Percentiles rank a stretch among this genome's conserved stretches.
Evolutionary conservation across 805 yeast species (phyloP).

Genomic region (Candida suzukii): DNA sequence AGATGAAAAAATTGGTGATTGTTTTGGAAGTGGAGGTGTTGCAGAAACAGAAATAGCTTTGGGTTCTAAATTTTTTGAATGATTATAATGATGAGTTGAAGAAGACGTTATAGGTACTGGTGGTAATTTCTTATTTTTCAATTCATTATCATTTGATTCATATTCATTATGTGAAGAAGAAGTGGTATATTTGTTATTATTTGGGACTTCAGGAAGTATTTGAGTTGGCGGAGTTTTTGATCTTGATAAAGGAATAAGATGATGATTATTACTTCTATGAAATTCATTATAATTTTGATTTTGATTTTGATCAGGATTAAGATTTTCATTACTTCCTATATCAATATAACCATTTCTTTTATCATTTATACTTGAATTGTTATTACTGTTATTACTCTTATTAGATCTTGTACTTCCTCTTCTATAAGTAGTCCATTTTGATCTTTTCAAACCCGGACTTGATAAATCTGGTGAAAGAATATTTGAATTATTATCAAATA

Average conservation of each 20-base stretch:
- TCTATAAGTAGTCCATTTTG: conserved; percentile 45
- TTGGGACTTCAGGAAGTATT: not conserved
- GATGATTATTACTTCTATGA: not conserved
- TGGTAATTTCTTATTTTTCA: not conserved
- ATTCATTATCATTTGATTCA: too few species aligned
- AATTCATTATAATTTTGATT: too few species aligned
- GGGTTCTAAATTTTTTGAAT: conserved; percentile 1
- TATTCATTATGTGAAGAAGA: not conserved
- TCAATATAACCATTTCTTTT: not conserved
- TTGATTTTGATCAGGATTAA: not conserved
- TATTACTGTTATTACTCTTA: not conserved
- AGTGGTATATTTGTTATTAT: conserved; percentile 4
- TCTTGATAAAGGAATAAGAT: not conserved
- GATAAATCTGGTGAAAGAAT: not conserved
- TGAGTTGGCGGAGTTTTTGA: conserved; percentile 4
- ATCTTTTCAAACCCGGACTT: conserved; percentile 26
- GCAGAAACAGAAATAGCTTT: not conserved
- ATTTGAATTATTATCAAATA: conserved; percentile 3
- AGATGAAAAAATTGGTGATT: not conserved
- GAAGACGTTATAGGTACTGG: conserved; percentile 2
- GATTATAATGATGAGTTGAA: not conserved
- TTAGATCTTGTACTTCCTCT: conserved; percentile 19
- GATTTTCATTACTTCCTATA: not conserved
- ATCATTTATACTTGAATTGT: not conserved
- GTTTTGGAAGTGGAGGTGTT: conserved; percentile 4